phyloP scores from a whole-genome alignment of 2,329 filamentous ascomycete genomes.

The Cyclaneusma minus region DNA sequence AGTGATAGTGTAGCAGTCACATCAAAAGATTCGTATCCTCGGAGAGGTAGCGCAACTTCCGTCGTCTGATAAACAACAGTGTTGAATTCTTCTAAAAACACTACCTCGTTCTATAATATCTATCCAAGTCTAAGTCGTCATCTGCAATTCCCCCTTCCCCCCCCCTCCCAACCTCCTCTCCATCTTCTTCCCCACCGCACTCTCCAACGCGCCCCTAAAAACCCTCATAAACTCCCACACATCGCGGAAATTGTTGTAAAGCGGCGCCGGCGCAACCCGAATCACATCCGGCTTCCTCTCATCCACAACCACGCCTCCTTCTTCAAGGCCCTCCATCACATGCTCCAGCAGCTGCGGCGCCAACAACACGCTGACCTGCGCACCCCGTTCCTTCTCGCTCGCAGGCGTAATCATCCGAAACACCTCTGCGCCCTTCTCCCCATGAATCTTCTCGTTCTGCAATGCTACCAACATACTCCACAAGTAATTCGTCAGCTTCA shows the following conservation, averaged over 20 bases:
- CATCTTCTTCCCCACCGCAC: constrained; percentile 9
- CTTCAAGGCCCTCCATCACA: constrained; percentile 45
- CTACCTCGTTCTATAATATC: constrained; percentile 1
- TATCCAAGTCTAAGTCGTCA: not conserved
- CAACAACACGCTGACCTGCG: constrained; percentile 55
- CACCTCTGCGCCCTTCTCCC: constrained; percentile 7
- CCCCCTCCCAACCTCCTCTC: not conserved
- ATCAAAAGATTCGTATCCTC: no score
- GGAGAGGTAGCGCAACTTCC: no score
- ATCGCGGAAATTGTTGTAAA: constrained; percentile 61
- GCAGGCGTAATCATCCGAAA: constrained; percentile 51
- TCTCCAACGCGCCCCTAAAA: constrained; percentile 21
- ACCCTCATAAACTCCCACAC: constrained; percentile 39
- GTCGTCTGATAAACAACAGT: no score
- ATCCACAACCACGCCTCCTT: constrained; percentile 52
- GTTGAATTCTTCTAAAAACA: no score
- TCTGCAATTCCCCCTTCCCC: not conserved
- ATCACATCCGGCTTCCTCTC: constrained; percentile 64
- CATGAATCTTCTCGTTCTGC: constrained; percentile 17
- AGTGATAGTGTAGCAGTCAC: no score
- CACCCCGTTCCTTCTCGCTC: constrained; percentile 48
- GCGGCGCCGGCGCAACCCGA: constrained; percentile 54
- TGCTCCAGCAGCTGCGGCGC: constrained; percentile 41
- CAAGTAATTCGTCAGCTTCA: constrained; percentile 52
- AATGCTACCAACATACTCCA: constrained; percentile 38